Conservation (phyloP, 768 basidiomycete genomes). For the Tulasnella calospora region DNA sequence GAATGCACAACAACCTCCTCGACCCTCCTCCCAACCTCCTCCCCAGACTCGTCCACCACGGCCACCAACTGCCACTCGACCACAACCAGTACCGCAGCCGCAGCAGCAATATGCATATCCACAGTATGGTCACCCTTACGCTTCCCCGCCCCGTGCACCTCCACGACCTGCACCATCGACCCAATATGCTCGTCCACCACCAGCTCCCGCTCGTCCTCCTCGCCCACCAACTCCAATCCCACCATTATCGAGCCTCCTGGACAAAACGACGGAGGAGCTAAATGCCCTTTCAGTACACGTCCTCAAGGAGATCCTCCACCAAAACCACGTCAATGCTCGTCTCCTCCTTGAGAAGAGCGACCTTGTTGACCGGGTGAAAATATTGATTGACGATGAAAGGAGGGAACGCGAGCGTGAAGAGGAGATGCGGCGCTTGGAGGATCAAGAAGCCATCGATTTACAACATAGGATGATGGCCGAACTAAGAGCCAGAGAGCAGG, state of each 20-base stretch:
- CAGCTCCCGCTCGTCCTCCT: conserved; percentile 33
- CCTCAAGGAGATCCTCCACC: conserved; percentile 79
- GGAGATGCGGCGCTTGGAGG: conserved; percentile 42
- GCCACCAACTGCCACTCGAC: not conserved
- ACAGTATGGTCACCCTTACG: not conserved
- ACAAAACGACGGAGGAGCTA: conserved; percentile 55
- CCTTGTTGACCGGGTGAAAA: conserved; percentile 64
- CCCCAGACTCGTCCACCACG: conserved; percentile 2
- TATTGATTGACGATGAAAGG: conserved; percentile 60
- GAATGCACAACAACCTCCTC: conserved; percentile 21
- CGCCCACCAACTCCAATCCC: conserved; percentile 48
- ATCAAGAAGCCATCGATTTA: conserved; percentile 30
- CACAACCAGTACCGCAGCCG: conserved; percentile 24
- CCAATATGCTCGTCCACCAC: conserved; percentile 38
- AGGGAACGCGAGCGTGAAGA: conserved; percentile 49
- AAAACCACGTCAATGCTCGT: conserved; percentile 51
- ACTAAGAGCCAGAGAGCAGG: conserved; percentile 12
- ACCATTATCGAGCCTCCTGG: conserved; percentile 62
- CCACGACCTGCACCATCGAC: conserved; percentile 28
- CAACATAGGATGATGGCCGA: conserved; percentile 30
- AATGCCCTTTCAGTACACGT: conserved; percentile 57
- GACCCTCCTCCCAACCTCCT: conserved; percentile 20
- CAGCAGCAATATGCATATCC: conserved; percentile 26
- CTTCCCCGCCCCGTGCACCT: conserved; percentile 29
- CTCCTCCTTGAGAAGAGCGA: conserved; percentile 80